These are phyloP conservation scores for Thielaviopsis ethacetica DNA, from an alignment of 2,329 filamentous ascomycete genomes.

Conservation along the genomic window DNA sequence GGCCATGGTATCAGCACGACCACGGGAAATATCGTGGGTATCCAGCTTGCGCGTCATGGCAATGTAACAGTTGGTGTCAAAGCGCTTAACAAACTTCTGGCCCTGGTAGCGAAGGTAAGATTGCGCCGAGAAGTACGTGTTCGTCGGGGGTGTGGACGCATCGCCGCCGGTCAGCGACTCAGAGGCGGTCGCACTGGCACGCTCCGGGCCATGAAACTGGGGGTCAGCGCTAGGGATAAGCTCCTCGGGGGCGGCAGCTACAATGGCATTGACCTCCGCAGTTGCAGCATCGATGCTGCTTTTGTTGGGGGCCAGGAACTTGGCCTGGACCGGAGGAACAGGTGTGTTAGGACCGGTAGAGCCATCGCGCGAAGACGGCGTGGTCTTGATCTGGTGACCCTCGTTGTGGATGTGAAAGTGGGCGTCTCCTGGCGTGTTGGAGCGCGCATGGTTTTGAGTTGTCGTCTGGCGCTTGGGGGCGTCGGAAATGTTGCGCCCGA, in stretches of 20 bases:
- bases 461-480: constrained; percentile 71
- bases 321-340: constrained; percentile 13
- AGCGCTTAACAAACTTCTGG: constrained; percentile 88
- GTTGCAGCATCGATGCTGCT: constrained; percentile 13
- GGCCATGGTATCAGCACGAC: constrained; percentile 49
- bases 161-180: constrained; percentile 33
- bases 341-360: constrained; percentile 20
- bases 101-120: constrained; percentile 96
- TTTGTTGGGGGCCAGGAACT: constrained; percentile 17
- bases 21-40: constrained; percentile 83
- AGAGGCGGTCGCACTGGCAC: not conserved
- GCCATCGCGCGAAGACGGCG: constrained; percentile 30
- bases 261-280: constrained; percentile 14
- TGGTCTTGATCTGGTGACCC: constrained; percentile 49
- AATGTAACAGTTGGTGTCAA: constrained; percentile 98
- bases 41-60: constrained; percentile 96
- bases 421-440: constrained; percentile 47
- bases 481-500: constrained; percentile 84
- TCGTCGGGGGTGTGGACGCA: constrained; percentile 28
- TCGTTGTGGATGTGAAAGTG: constrained; percentile 76
- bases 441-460: constrained; percentile 41
- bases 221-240: constrained; percentile 35
- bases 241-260: constrained; percentile 16
- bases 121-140: constrained; percentile 95
- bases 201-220: constrained; percentile 44